A percentile compares a stretch with the other conserved stretches of the same genome.
These are phyloP conservation scores for Limnanthes douglasii DNA, from an alignment of 345 rosid species.

Conservation along the genomic window DNA sequence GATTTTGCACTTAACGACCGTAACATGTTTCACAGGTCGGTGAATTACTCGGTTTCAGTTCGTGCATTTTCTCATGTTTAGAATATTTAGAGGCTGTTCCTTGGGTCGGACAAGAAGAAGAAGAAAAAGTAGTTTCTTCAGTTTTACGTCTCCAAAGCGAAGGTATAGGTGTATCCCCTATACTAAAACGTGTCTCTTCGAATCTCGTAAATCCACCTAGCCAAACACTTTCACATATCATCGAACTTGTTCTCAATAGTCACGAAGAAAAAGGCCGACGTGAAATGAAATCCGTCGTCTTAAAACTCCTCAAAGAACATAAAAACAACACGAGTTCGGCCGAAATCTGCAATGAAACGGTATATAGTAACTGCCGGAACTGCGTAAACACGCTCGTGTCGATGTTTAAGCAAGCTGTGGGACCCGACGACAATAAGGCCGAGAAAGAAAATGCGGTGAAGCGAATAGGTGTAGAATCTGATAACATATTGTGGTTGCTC, in stretches of 20 bases:
- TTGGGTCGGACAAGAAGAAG: slow-evolving; percentile 97
- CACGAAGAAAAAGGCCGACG: slow-evolving; percentile 84
- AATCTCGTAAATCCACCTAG: slow-evolving; percentile 35
- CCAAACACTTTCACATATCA: slow-evolving; percentile 65
- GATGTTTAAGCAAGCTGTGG: slow-evolving; percentile 43
- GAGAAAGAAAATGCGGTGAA: slow-evolving; percentile 29
- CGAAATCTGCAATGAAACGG: slow-evolving; percentile 49
- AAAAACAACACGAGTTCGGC: slow-evolving; percentile 32
- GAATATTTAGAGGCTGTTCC: slow-evolving; percentile 98
- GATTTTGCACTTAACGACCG: neutral
- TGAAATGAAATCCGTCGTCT: slow-evolving; percentile 74
- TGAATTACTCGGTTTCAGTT: slow-evolving; percentile 55
- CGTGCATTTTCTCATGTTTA: slow-evolving; percentile 66
- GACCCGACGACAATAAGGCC: slow-evolving; percentile 22
- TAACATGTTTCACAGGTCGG: slow-evolving; percentile 34
- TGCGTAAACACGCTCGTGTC: slow-evolving; percentile 46
- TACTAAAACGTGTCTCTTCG: slow-evolving; percentile 65
- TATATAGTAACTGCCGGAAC: slow-evolving; percentile 50
- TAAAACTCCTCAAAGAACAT: slow-evolving; percentile 85
- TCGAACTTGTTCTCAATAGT: slow-evolving; percentile 81
- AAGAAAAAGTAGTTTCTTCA: slow-evolving; percentile 75
- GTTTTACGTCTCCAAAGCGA: slow-evolving; percentile 53
- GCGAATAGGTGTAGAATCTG: slow-evolving; percentile 68
- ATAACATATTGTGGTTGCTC: slow-evolving; percentile 82
- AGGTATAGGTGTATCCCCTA: slow-evolving; percentile 55